Conservation (phyloP, 108 stramenopile species). For the Nitzschia sp. region DNA sequence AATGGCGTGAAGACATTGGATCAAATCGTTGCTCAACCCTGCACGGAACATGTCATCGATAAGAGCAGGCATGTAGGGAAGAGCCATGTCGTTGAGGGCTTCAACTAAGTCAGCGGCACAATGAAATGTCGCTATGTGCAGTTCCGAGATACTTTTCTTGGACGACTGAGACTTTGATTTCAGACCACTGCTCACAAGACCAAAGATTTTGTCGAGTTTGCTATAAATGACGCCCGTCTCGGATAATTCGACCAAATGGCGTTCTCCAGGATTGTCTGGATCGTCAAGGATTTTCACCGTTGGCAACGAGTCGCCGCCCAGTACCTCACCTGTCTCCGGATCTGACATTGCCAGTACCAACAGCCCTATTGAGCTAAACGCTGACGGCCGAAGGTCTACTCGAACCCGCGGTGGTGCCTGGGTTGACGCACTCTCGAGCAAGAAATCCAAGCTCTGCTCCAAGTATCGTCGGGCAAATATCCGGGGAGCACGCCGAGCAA, state of each 20-base stretch:
- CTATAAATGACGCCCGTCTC: constrained; percentile 55
- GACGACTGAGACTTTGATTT: constrained; percentile 17
- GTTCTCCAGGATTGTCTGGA: constrained; percentile 36
- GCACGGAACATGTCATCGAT: constrained; percentile 91
- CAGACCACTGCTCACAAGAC: constrained; percentile 56
- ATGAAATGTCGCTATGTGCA: constrained; percentile 61
- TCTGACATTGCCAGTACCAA: constrained; percentile 85
- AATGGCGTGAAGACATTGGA: constrained; percentile 86
- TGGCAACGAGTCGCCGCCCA: constrained; percentile 52
- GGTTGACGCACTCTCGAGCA: constrained; percentile 64
- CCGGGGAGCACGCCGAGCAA: constrained; percentile 81
- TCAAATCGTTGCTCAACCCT: constrained; percentile 86
- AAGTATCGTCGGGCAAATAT: constrained; percentile 89
- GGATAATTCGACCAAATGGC: constrained; percentile 45
- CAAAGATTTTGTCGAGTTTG: constrained; percentile 78
- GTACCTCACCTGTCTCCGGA: constrained; percentile 61
- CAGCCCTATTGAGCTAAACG: constrained; percentile 86
- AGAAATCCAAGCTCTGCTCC: constrained; percentile 67
- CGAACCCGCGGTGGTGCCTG: constrained; percentile 44
- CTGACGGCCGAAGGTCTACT: constrained; percentile 77
- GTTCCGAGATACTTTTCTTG: constrained; percentile 24
- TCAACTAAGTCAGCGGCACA: constrained; percentile 92
- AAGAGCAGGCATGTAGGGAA: constrained; percentile 67
- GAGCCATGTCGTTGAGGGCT: constrained; percentile 79
- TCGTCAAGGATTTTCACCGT: constrained; percentile 69